A percentile compares a stretch with the other conserved stretches of the same genome.
Evolutionary conservation across 208 protist species (phyloP).

Genomic region (Trypanosomatidae sp.): DNA sequence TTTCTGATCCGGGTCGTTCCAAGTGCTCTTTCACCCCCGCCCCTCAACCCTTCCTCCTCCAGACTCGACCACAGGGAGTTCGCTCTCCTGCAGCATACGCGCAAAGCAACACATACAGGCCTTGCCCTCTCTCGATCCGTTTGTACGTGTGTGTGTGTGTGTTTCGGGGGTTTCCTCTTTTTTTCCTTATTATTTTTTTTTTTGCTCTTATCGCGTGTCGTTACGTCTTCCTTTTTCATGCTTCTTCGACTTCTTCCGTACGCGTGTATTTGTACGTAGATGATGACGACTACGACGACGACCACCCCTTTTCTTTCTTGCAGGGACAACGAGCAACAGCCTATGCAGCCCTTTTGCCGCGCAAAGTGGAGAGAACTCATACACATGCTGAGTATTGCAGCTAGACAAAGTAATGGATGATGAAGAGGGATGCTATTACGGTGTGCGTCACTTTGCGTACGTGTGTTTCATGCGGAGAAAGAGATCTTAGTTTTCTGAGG

Average conservation of each 20-base stretch:
- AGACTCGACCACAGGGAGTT: background rate
- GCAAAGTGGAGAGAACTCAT: background rate
- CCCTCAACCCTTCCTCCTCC: background rate
- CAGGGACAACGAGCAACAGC: background rate
- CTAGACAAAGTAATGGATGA: background rate
- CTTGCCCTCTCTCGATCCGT: background rate
- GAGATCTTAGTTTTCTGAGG: background rate
- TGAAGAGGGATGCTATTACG: background rate
- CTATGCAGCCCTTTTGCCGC: background rate
- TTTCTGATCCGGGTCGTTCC: background rate
- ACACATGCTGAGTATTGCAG: background rate
- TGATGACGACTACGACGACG: background rate
- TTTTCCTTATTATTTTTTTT: background rate
- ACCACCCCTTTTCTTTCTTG: background rate
- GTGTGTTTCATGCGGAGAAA: background rate
- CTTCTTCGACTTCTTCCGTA: background rate
- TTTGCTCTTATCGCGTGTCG: background rate
- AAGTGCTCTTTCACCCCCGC: background rate
- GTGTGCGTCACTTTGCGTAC: background rate
- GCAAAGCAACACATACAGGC: background rate
- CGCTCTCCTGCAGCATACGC: background rate
- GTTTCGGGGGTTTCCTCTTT: background rate
- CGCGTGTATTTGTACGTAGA: slow-evolving; percentile 9
- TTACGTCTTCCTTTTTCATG: background rate
- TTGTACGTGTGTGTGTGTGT: background rate